Percentiles rank a stretch among this genome's conserved stretches.
Conservation (phyloP, 148 eudicot species). For the Diospyros kaki region DNA sequence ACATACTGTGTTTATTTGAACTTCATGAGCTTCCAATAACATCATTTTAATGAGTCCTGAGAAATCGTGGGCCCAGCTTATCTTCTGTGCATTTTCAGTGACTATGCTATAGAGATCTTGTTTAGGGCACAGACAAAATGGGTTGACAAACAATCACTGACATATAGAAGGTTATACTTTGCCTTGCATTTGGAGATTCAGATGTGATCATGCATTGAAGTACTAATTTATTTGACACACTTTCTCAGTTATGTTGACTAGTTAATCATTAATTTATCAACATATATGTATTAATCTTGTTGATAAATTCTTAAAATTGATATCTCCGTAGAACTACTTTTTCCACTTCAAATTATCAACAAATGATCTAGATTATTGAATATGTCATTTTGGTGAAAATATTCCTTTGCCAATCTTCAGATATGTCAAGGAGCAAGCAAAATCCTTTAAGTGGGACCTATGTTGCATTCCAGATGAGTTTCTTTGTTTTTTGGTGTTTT, state of each 20-base stretch:
- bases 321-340: not conserved
- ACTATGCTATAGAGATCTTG: not conserved
- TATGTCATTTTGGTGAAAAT: not conserved
- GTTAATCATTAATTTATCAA: not conserved
- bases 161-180: not conserved
- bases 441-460: no score
- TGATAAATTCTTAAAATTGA: not conserved
- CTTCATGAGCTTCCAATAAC: not conserved
- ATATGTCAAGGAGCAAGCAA: not conserved
- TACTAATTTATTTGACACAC: not conserved
- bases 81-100: not conserved
- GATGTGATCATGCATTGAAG: not conserved
- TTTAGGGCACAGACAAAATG: not conserved
- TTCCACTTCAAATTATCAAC: not conserved
- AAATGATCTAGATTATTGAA: not conserved
- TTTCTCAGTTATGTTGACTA: not conserved
- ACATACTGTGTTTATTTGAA: not conserved
- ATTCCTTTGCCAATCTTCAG: not conserved
- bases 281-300: not conserved
- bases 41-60: not conserved
- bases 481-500: no score
- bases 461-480: no score
- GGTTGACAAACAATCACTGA: not conserved
- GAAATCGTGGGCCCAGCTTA: not conserved
- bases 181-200: not conserved